Evolutionary conservation across 257 asterid species (phyloP).

Genomic region (Eustoma russellianum): DNA sequence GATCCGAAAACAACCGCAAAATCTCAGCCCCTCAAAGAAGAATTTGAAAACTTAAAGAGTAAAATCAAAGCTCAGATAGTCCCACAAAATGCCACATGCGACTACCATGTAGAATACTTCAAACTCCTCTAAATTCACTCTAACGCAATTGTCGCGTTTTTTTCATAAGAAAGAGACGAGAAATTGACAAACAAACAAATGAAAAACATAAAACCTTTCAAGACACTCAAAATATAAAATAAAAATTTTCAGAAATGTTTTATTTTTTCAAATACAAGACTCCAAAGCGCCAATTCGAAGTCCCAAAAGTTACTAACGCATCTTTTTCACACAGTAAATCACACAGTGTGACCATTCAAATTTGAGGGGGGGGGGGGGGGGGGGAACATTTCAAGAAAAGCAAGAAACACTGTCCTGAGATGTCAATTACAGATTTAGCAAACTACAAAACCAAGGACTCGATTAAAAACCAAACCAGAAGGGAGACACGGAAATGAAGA

Average conservation of each 20-base stretch:
- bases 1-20: slow-evolving; percentile 30
- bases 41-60: slow-evolving; percentile 7
- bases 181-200: slow-evolving; percentile 17
- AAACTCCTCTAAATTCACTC: slow-evolving; percentile 31
- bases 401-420: neutral
- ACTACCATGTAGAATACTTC: slow-evolving; percentile 20
- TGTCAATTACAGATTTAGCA: slow-evolving; percentile 3
- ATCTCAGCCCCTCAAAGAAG: slow-evolving; percentile 7
- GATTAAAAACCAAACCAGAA: slow-evolving; percentile 26
- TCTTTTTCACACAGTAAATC: neutral
- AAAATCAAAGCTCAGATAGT: slow-evolving; percentile 19
- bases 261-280: slow-evolving; percentile 7
- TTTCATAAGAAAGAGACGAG: slow-evolving; percentile 15
- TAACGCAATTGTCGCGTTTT: slow-evolving; percentile 23
- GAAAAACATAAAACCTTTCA: slow-evolving; percentile 11
- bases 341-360: neutral
- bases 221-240: slow-evolving; percentile 8
- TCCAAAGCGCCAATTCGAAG: neutral
- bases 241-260: slow-evolving; percentile 9
- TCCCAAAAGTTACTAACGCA: slow-evolving; percentile 12
- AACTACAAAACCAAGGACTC: slow-evolving; percentile 19
- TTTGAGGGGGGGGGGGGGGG: too few species aligned
- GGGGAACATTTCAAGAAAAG: neutral
- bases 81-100: slow-evolving; percentile 23
- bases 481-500: slow-evolving; percentile 3